These are phyloP conservation scores for Thuidium tamariscinum DNA, from an alignment of 225 moss, liverwort and hornwort species.

Conservation along the genomic window DNA sequence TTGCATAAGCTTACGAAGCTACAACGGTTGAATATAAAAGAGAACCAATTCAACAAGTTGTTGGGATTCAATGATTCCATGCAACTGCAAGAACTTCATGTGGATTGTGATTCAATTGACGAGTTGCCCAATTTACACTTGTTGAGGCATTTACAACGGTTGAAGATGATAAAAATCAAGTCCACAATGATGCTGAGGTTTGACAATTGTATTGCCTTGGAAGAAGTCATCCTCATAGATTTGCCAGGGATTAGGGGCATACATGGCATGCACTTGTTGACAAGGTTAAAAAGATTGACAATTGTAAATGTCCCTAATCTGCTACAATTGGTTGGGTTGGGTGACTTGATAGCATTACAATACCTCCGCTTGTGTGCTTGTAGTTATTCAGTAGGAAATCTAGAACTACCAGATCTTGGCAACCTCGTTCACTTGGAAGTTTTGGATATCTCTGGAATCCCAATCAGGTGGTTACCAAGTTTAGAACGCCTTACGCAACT, in stretches of 20 bases:
- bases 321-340: neutral
- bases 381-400: neutral
- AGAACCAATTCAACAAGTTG: neutral
- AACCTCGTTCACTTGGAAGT: neutral
- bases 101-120: neutral
- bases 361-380: rapidly evolving
- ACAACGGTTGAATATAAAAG: neutral
- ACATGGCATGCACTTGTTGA: neutral
- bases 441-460: neutral
- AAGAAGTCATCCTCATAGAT: neutral
- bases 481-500: neutral
- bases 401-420: neutral
- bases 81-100: neutral
- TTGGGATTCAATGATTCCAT: neutral
- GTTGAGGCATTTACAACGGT: neutral
- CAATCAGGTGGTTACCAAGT: neutral
- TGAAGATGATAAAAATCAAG: neutral
- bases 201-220: neutral
- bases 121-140: neutral
- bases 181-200: neutral
- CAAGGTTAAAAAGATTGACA: neutral
- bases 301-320: neutral
- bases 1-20: neutral
- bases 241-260: neutral
- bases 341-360: neutral